These are phyloP conservation scores for Rhodotorula diobovata DNA, from an alignment of 768 basidiomycete genomes.

Conservation along the genomic window DNA sequence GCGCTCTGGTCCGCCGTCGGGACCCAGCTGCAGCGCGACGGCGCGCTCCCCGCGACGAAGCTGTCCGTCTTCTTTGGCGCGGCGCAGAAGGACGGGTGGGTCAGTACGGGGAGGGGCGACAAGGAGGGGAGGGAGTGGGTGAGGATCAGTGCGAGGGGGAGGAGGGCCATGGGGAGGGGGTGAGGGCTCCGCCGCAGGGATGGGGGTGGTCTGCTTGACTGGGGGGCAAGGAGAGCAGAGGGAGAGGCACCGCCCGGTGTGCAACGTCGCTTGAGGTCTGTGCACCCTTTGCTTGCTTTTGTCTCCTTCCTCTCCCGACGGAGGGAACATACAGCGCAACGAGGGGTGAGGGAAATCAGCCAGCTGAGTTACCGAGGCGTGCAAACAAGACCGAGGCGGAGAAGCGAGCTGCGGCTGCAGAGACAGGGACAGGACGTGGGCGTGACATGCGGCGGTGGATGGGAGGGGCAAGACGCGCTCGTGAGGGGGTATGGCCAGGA, in stretches of 20 bases:
- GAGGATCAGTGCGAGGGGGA: constrained; percentile 6
- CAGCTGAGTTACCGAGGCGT: background rate
- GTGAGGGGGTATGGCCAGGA: background rate
- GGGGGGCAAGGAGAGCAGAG: too few relatives aligned
- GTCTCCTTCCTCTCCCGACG: background rate
- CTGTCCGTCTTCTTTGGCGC: background rate
- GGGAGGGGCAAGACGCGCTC: background rate
- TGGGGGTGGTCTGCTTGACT: background rate
- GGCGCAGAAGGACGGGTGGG: constrained; percentile 24
- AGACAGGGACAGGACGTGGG: background rate
- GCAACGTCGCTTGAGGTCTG: background rate
- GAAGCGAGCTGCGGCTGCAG: background rate
- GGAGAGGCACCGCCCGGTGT: too few relatives aligned
- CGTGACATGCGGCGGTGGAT: background rate
- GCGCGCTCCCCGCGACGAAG: background rate
- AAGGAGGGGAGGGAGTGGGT: constrained; percentile 18
- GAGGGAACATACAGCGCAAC: too few relatives aligned
- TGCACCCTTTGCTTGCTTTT: background rate
- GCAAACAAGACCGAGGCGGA: background rate
- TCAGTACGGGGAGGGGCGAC: constrained; percentile 1
- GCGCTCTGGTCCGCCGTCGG: constrained; percentile 10
- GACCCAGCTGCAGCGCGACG: background rate
- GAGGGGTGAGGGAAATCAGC: background rate
- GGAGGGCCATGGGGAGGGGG: constrained; percentile 11
- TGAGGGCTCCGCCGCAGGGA: background rate